phyloP scores from a whole-genome alignment of 345 rosid species.

The Noccaea caerulescens region DNA sequence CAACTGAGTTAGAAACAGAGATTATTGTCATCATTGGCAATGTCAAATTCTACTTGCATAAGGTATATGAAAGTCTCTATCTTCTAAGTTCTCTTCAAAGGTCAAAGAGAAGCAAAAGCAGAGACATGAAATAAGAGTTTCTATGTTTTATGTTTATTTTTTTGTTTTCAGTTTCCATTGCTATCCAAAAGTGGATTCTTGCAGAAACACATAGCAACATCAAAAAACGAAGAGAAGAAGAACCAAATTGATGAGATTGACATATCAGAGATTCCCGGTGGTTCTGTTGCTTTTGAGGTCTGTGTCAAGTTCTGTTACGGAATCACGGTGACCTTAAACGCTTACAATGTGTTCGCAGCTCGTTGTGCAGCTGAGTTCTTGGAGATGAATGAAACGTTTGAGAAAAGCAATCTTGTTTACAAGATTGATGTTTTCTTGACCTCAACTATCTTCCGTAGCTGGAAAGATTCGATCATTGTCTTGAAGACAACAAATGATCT shows the following conservation, averaged over 20 bases:
- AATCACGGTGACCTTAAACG: slow-evolving; percentile 47
- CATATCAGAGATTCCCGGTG: slow-evolving; percentile 55
- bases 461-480: slow-evolving; percentile 60
- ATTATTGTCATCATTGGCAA: slow-evolving; percentile 55
- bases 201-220: slow-evolving; percentile 52
- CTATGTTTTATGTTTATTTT: not conserved
- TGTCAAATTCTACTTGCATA: slow-evolving; percentile 65
- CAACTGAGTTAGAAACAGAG: slow-evolving; percentile 65
- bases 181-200: slow-evolving; percentile 61
- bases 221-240: slow-evolving; percentile 42
- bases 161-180: slow-evolving; percentile 60
- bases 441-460: slow-evolving; percentile 53
- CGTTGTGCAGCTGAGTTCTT: slow-evolving; percentile 55
- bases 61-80: slow-evolving; percentile 50
- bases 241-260: slow-evolving; percentile 46
- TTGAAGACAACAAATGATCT: slow-evolving; percentile 53
- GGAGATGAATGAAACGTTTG: slow-evolving; percentile 59
- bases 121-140: not conserved
- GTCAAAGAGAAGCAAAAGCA: not conserved
- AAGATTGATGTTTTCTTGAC: slow-evolving; percentile 62
- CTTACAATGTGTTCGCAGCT: slow-evolving; percentile 45
- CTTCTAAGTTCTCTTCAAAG: not conserved
- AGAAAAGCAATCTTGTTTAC: slow-evolving; percentile 58
- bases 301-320: slow-evolving; percentile 44
- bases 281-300: slow-evolving; percentile 54